A percentile compares a stretch with the other conserved stretches of the same genome.
Conservation (phyloP, 192 early-diverging fungal genomes). For the Linnemannia schmuckeri region DNA sequence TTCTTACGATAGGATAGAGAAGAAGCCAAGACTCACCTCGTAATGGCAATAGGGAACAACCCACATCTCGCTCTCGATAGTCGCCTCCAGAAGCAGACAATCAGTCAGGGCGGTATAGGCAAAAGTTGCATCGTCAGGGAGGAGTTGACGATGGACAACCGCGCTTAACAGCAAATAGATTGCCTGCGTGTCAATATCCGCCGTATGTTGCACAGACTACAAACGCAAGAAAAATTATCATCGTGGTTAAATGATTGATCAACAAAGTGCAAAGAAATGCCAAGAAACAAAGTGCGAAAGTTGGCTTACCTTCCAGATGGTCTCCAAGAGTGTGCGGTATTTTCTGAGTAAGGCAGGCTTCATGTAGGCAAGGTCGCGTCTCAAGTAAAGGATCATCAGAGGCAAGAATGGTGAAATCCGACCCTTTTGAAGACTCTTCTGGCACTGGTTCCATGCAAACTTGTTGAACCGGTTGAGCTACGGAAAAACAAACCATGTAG, state of each 20-base stretch:
- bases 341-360: constrained; percentile 45
- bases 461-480: constrained; percentile 61
- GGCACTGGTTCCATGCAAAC: constrained; percentile 58
- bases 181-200: constrained; percentile 45
- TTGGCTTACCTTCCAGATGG: constrained; percentile 50
- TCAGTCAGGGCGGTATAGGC: constrained; percentile 55
- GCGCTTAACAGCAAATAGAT: constrained; percentile 56
- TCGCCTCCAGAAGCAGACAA: constrained; percentile 49
- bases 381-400: constrained; percentile 54
- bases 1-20: background rate
- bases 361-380: constrained; percentile 59
- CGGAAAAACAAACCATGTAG: background rate
- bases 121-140: constrained; percentile 50
- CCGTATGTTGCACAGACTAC: constrained; percentile 37
- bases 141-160: constrained; percentile 53
- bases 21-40: constrained; percentile 37
- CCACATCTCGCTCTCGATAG: constrained; percentile 57
- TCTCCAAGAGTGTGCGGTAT: constrained; percentile 44
- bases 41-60: constrained; percentile 58
- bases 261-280: background rate
- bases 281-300: background rate
- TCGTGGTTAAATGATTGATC: background rate
- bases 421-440: constrained; percentile 46
- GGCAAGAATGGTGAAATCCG: constrained; percentile 55
- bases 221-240: background rate